phyloP scores from a whole-genome alignment of 179 eudicot species.

The Spinacia oleracea region DNA sequence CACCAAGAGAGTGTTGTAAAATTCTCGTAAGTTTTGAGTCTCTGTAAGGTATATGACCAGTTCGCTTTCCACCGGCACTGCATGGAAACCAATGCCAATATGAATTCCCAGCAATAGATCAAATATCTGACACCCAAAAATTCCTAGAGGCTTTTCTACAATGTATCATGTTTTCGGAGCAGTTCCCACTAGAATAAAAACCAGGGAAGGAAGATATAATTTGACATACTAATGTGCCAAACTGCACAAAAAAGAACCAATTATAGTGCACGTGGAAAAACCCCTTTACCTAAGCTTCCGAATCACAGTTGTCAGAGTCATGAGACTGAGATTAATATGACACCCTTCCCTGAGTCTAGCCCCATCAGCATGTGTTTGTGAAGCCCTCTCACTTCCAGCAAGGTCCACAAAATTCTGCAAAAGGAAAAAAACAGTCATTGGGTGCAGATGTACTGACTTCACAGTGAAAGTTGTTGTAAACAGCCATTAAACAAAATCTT shows the following conservation, averaged over 20 bases:
- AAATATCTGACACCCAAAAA: background rate
- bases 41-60: constrained; percentile 91
- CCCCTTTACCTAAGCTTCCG: constrained; percentile 78
- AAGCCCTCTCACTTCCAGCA: constrained; percentile 97
- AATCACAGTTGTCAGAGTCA: constrained; percentile 95
- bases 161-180: background rate
- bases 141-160: background rate
- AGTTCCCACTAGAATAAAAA: too few relatives aligned
- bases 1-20: constrained; percentile 92
- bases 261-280: background rate
- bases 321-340: constrained; percentile 88
- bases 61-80: constrained; percentile 85
- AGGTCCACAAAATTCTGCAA: constrained; percentile 92
- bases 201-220: background rate
- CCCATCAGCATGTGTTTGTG: constrained; percentile 93
- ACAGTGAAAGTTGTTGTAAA: background rate
- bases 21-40: constrained; percentile 95
- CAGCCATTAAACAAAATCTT: background rate
- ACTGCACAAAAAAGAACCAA: background rate
- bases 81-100: constrained; percentile 11
- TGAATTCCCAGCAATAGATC: background rate
- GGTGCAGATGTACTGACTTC: too few relatives aligned
- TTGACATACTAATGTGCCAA: background rate
- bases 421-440: constrained; percentile 1
- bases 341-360: constrained; percentile 96